Evolutionary conservation across 1,284 basidiomycete genomes (phyloP).

Genomic region (Cutaneotrichosporon cyanovorans): DNA sequence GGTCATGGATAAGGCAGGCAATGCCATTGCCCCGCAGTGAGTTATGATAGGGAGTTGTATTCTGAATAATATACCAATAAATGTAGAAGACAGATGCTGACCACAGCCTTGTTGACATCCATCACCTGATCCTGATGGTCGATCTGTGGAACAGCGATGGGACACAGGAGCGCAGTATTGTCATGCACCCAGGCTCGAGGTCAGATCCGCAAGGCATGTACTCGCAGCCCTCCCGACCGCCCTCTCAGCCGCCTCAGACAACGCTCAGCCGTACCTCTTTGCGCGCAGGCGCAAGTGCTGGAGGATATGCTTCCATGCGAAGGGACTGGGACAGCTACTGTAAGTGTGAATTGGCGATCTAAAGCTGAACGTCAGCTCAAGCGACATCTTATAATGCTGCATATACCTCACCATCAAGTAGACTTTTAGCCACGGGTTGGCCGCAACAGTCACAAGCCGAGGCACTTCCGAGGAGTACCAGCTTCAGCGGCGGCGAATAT

Average conservation of each 20-base stretch:
- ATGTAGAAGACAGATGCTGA: background rate
- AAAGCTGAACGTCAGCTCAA: no score
- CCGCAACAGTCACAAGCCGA: no score
- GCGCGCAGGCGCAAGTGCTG: background rate
- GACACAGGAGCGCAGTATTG: slow-evolving; percentile 72
- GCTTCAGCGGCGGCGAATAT: no score
- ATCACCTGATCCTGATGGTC: slow-evolving; percentile 78
- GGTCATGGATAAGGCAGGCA: slow-evolving; percentile 50
- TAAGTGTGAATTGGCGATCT: no score
- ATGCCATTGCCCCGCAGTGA: slow-evolving; percentile 66
- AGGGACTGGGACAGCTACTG: no score
- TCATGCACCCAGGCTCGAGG: slow-evolving; percentile 59
- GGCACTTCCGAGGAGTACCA: no score
- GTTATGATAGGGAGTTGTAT: slow-evolving; percentile 45
- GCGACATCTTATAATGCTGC: no score
- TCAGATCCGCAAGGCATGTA: slow-evolving; percentile 11
- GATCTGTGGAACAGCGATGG: slow-evolving; percentile 80
- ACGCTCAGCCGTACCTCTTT: background rate
- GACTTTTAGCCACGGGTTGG: no score
- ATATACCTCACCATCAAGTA: no score
- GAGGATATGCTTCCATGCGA: no score
- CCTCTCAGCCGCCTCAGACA: background rate
- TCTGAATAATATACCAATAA: no score
- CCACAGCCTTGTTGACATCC: slow-evolving; percentile 55
- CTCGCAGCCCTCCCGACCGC: no score